These are phyloP conservation scores for Candida taoyuanica DNA, from an alignment of 805 yeast genomes.

Conservation along the genomic window DNA sequence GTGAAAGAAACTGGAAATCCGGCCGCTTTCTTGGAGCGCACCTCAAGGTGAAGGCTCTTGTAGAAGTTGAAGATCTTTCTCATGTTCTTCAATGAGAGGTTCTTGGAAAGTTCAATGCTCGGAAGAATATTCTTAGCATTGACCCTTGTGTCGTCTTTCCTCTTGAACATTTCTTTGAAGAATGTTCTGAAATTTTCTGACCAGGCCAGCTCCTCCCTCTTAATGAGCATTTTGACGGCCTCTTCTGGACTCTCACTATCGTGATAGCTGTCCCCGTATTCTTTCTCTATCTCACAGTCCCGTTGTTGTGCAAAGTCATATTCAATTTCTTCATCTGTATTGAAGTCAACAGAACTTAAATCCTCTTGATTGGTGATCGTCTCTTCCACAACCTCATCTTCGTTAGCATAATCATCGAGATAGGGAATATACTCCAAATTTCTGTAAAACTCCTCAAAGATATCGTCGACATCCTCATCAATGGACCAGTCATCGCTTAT, in stretches of 20 bases:
- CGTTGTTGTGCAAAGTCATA: neutral
- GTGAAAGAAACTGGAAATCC: constrained; percentile 58
- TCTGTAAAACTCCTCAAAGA: constrained; percentile 23
- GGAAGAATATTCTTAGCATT: constrained; percentile 17
- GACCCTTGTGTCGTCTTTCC: constrained; percentile 19
- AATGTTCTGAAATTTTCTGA: constrained; percentile 20
- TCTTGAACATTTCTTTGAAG: constrained; percentile 26
- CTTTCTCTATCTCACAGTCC: no score
- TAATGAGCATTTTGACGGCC: no score
- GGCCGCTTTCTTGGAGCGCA: constrained; percentile 43
- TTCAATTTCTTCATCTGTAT: neutral
- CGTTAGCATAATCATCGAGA: neutral
- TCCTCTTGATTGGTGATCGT: no score
- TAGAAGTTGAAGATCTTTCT: constrained; percentile 42
- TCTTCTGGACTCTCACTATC: no score
- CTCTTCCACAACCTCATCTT: neutral
- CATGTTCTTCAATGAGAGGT: constrained; percentile 26
- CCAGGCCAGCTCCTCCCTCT: constrained; percentile 21
- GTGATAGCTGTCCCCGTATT: no score
- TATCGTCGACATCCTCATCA: constrained; percentile 6
- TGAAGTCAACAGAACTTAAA: neutral
- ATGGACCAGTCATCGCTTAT: constrained; percentile 6
- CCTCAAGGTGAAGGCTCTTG: constrained; percentile 48
- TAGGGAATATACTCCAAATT: constrained; percentile 12
- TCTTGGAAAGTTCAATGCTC: constrained; percentile 19